A percentile compares a stretch with the other conserved stretches of the same genome.
Evolutionary conservation across 305 asterid species (phyloP).

Genomic region (Fraxinus baroniana): DNA sequence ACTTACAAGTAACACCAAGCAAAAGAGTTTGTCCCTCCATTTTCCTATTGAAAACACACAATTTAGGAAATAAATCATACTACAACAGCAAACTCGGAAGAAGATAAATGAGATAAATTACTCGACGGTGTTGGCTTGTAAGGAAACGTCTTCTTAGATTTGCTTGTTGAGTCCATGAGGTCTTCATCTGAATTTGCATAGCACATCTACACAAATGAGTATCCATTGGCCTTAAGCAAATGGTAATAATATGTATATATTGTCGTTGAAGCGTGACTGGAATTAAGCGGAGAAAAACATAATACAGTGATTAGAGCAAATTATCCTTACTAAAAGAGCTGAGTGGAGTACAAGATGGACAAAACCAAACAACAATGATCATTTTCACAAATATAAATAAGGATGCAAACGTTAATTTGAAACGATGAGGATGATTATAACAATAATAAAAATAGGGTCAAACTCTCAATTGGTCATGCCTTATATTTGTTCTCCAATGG

Average conservation of each 20-base stretch:
- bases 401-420: background rate
- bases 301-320: no score
- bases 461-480: no score
- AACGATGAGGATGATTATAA: no score
- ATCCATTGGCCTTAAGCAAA: background rate
- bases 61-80: background rate
- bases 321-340: background rate
- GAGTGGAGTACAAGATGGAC: background rate
- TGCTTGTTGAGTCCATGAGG: background rate
- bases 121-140: background rate
- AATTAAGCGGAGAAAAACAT: background rate
- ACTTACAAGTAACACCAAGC: no score
- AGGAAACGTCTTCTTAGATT: background rate
- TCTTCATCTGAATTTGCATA: background rate
- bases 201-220: background rate
- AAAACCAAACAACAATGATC: background rate
- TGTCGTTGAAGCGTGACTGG: no score
- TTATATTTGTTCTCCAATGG: no score
- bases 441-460: no score
- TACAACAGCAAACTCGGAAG: background rate
- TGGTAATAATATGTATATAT: background rate
- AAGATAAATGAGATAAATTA: background rate
- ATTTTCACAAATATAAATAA: background rate
- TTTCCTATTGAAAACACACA: background rate
- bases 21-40: no score